These are phyloP conservation scores for Acanthamoeba healyi DNA, from an alignment of 208 protist species.

Conservation along the genomic window DNA sequence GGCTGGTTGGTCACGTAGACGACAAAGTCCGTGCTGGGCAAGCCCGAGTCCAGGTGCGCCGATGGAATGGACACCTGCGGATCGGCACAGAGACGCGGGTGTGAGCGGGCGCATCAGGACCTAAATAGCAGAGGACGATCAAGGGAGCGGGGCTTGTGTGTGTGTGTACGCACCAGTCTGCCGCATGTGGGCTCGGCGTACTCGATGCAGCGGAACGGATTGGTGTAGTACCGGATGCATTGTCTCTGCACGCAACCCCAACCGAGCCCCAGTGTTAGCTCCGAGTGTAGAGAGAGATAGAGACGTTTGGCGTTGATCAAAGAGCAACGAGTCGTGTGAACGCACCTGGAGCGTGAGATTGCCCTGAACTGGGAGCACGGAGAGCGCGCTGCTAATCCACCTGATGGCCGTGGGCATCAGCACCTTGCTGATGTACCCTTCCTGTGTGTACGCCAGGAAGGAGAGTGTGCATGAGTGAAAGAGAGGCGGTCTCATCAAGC, in stretches of 20 bases:
- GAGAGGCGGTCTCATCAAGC: not conserved
- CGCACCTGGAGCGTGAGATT: slow-evolving; percentile 21
- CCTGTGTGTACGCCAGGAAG: not conserved
- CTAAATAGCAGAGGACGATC: not conserved
- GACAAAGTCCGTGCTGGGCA: not conserved
- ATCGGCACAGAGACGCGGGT: not conserved
- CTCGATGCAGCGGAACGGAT: slow-evolving; percentile 48
- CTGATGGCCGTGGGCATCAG: not conserved
- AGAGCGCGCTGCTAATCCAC: slow-evolving; percentile 8
- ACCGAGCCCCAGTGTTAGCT: no score
- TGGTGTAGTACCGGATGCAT: slow-evolving; percentile 1
- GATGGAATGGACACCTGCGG: not conserved
- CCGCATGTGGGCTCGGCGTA: slow-evolving; percentile 34
- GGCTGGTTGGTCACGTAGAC: slow-evolving; percentile 55
- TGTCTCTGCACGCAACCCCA: no score
- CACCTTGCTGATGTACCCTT: not conserved
- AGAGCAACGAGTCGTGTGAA: not conserved
- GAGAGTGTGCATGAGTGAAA: not conserved
- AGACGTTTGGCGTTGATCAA: no score
- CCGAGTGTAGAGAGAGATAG: no score
- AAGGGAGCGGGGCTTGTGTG: not conserved
- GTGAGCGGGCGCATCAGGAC: not conserved
- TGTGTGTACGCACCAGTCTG: not conserved
- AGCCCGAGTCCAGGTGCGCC: not conserved
- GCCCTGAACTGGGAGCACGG: not conserved